Conservation (phyloP, 306 rosid species). For the Trichosanthes cucumerina region DNA sequence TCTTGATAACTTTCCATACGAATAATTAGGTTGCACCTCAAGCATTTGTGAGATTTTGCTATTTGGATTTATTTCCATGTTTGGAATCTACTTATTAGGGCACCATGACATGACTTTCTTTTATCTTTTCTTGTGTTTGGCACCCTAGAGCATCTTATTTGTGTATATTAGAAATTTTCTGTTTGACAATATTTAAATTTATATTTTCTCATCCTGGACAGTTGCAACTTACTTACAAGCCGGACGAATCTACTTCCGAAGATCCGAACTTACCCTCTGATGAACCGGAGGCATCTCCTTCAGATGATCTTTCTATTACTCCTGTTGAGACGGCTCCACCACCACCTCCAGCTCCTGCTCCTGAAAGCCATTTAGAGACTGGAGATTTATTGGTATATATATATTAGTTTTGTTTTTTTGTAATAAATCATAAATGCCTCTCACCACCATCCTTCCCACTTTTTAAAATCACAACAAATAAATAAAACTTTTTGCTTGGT, state of each 20-base stretch:
- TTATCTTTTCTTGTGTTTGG: not conserved
- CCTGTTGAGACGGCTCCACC: conserved; percentile 36
- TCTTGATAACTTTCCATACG: not conserved
- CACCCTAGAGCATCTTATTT: not conserved
- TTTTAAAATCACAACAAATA: not conserved
- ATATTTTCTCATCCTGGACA: conserved; percentile 30
- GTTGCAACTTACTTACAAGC: conserved; percentile 90
- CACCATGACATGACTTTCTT: not conserved
- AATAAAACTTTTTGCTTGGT: conserved; percentile 2
- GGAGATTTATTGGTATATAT: conserved; percentile 78
- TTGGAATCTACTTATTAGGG: not conserved
- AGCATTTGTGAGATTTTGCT: conserved; percentile 1
- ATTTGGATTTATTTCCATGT: not conserved
- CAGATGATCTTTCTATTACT: conserved; percentile 33
- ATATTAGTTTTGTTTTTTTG: not conserved
- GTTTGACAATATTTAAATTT: not conserved
- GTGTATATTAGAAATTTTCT: not conserved
- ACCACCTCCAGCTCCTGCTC: conserved; percentile 38
- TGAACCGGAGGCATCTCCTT: conserved; percentile 48
- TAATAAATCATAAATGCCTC: not conserved
- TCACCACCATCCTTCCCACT: not conserved
- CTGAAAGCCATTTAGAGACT: conserved; percentile 44
- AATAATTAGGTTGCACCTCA: not conserved
- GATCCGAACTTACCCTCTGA: conserved; percentile 44
- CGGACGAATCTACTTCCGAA: conserved; percentile 57